phyloP scores from a whole-genome alignment of 352 stramenopile species.

The Phytophthora hybrid region DNA sequence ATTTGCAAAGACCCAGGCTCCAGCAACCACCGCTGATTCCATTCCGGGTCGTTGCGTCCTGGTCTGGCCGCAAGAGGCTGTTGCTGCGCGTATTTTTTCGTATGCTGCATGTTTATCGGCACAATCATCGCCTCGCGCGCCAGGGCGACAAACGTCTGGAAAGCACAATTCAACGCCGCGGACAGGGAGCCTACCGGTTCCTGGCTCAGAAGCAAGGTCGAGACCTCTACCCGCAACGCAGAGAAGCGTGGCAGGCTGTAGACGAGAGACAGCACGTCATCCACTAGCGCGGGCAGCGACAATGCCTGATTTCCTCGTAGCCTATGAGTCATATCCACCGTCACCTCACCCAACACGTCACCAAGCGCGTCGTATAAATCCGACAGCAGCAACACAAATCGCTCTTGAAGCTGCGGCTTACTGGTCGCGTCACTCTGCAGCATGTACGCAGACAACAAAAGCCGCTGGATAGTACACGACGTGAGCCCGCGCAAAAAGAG shows the following conservation, averaged over 20 bases:
- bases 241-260: conserved; percentile 28
- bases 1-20: conserved; percentile 17
- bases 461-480: conserved; percentile 9
- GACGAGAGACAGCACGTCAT: conserved; percentile 41
- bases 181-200: background rate
- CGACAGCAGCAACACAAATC: conserved; percentile 17
- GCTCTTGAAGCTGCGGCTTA: conserved; percentile 3
- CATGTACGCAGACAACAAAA: conserved; percentile 9
- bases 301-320: conserved; percentile 1
- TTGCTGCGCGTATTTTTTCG: background rate
- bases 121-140: conserved; percentile 6
- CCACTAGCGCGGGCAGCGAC: conserved; percentile 37
- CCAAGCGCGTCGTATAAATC: conserved; percentile 19
- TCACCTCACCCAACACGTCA: conserved; percentile 3
- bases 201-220: conserved; percentile 10
- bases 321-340: background rate
- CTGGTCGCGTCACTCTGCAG: background rate
- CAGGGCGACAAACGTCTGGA: conserved; percentile 17
- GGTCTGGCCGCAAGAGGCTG: background rate
- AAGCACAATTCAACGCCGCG: conserved; percentile 3
- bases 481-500: conserved; percentile 23
- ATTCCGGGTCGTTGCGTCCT: background rate
- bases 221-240: conserved; percentile 21
- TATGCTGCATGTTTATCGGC: background rate
- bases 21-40: conserved; percentile 27